Percentiles rank a stretch among this genome's conserved stretches.
Conservation (phyloP, 768 basidiomycete species). For the Serendipita sp. region DNA sequence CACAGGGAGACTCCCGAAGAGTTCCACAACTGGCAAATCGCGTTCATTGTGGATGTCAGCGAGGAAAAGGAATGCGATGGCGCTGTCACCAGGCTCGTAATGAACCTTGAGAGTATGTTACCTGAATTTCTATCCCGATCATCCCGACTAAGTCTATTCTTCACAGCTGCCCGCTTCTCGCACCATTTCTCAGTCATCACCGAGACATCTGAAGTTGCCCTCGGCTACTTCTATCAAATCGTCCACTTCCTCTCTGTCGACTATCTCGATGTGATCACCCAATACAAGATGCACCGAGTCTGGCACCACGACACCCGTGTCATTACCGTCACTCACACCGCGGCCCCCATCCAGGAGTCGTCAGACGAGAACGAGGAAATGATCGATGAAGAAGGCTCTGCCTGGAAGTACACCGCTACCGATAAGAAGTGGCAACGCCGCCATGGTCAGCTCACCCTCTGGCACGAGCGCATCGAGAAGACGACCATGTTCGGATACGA, state of each 20-base stretch:
- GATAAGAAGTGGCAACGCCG: neutral
- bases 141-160: neutral
- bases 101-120: slow-evolving; percentile 15
- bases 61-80: slow-evolving; percentile 13
- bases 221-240: slow-evolving; percentile 10
- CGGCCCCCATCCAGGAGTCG: neutral
- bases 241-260: slow-evolving; percentile 12
- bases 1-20: neutral
- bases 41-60: slow-evolving; percentile 15
- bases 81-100: slow-evolving; percentile 12
- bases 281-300: slow-evolving; percentile 14
- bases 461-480: slow-evolving; percentile 9
- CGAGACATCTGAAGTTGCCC: slow-evolving; percentile 8
- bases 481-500: slow-evolving; percentile 16
- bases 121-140: neutral
- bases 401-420: slow-evolving; percentile 1
- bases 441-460: neutral
- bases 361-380: slow-evolving; percentile 1
- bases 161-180: slow-evolving; percentile 5
- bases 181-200: slow-evolving; percentile 1
- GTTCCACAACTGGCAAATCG: slow-evolving; percentile 13
- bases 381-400: slow-evolving; percentile 1
- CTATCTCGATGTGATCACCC: slow-evolving; percentile 17
- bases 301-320: slow-evolving; percentile 10
- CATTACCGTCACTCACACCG: slow-evolving; percentile 4